Percentiles rank a stretch among this genome's conserved stretches.
phyloP scores from a whole-genome alignment of 1,284 basidiomycete genomes.

The Mrakiaceae sp. region DNA sequence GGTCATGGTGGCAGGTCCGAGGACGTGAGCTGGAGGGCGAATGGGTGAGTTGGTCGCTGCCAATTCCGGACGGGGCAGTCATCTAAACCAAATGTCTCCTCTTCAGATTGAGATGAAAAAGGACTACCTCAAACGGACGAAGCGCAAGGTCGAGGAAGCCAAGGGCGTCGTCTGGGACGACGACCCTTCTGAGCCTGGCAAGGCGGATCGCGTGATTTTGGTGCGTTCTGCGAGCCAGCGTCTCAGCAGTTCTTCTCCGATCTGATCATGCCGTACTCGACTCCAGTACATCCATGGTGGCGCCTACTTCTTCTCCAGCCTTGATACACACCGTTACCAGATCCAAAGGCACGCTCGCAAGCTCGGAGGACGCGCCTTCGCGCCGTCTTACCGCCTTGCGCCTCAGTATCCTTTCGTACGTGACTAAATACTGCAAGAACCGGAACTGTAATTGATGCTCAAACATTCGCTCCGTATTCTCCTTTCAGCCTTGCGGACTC shows the following conservation, averaged over 20 bases:
- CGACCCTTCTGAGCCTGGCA: slow-evolving; percentile 19
- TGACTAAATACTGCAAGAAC: not conserved
- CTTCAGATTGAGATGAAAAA: slow-evolving; percentile 55
- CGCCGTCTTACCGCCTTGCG: slow-evolving; percentile 74
- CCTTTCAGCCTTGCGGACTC: slow-evolving; percentile 36
- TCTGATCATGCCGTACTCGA: not conserved
- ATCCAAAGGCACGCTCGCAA: slow-evolving; percentile 81
- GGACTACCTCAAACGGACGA: slow-evolving; percentile 34
- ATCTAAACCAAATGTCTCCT: too few species aligned
- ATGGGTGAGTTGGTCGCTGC: slow-evolving; percentile 48
- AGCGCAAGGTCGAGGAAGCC: slow-evolving; percentile 9
- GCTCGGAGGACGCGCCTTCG: slow-evolving; percentile 65
- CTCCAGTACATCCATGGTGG: slow-evolving; percentile 24
- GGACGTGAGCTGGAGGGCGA: slow-evolving; percentile 55
- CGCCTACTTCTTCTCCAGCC: slow-evolving; percentile 34
- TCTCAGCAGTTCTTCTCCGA: not conserved
- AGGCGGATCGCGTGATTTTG: not conserved
- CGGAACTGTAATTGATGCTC: not conserved
- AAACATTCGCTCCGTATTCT: not conserved
- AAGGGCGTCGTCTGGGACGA: slow-evolving; percentile 2
- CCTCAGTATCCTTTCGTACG: slow-evolving; percentile 93
- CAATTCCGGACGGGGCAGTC: too few species aligned
- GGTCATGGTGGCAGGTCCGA: slow-evolving; percentile 89
- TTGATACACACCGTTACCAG: slow-evolving; percentile 47
- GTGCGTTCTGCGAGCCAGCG: slow-evolving; percentile 19